Percentiles rank a stretch among this genome's conserved stretches.
phyloP scores from a whole-genome alignment of 2,329 filamentous ascomycete species.

The Allantophomopsis cytisporea region DNA sequence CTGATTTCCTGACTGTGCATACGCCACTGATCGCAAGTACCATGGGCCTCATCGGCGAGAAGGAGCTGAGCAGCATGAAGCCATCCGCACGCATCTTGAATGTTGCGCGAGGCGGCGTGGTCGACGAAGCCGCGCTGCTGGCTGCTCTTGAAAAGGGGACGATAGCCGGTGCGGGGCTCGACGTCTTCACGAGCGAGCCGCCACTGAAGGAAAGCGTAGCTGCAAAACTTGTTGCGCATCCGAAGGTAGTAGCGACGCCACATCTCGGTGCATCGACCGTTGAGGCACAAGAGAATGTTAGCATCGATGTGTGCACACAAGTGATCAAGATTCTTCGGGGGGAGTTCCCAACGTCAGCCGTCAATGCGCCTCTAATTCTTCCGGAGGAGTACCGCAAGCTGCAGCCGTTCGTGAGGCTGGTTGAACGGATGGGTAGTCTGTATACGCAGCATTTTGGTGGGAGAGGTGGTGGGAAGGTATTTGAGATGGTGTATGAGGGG shows the following conservation, averaged over 20 bases:
- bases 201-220: constrained; percentile 45
- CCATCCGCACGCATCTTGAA: constrained; percentile 62
- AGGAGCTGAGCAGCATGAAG: constrained; percentile 60
- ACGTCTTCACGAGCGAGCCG: constrained; percentile 70
- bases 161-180: constrained; percentile 65
- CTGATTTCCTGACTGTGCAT: constrained; percentile 71
- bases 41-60: constrained; percentile 54
- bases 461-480: constrained; percentile 45
- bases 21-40: constrained; percentile 70
- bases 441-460: constrained; percentile 62
- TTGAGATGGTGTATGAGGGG: constrained; percentile 68
- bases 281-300: constrained; percentile 76
- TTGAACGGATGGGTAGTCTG: constrained; percentile 67
- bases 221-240: constrained; percentile 49
- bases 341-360: constrained; percentile 60
- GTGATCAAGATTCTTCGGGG: constrained; percentile 61
- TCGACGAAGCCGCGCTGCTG: constrained; percentile 63
- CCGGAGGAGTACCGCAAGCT: constrained; percentile 69
- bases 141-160: constrained; percentile 55
- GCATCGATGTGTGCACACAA: constrained; percentile 71
- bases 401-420: constrained; percentile 60
- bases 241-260: constrained; percentile 63
- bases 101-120: constrained; percentile 67
- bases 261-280: constrained; percentile 70
- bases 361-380: constrained; percentile 71